Evolutionary conservation across 805 yeast species (phyloP), one percentile per base, ranked within the genome.

Genomic region (Wickerhamiella bombiphila): DNA sequence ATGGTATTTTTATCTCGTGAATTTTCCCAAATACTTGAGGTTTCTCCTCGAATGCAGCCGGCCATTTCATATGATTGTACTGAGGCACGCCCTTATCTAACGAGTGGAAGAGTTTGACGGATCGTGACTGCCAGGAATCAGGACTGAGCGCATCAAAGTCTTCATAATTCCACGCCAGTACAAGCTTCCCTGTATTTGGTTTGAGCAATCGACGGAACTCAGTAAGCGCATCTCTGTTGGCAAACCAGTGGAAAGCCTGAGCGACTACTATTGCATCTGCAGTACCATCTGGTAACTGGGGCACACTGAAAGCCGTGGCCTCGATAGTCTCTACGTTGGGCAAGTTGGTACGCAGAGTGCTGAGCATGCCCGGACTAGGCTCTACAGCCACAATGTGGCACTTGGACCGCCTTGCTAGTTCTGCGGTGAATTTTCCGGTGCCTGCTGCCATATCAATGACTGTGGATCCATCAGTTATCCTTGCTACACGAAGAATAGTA

Each of bases 211-310:
- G 56, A 31, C 55, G 42, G 17, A 74, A 50, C 49, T 74, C 80
- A 38, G 56, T 52, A 24, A 74, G 47, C 0, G 76, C 57, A 6
- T 56, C 59, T 2, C 42, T 32, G 46, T 70, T 73, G n/a, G 71
- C 64, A 54, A 74, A 74, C 80, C 80, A 74, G 45, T 74, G 80
- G 51, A 69, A 74, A 0, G 72, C 80, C 46, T 74, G 80, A 0
- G 80, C 78, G 7, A 69, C 54, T 7, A 72, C 57, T 1, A 74
- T 56, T 0, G 67, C 64, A 51, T 73, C 79, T 16, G 63, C 60
- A 0, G 68, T 54, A 21, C 52, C 44, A 40, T 64, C 70, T 2
- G 53, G 57, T 1, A 65, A 42, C 8, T 30, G 14, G 1, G 77
- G 76, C n/a, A 72, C 48, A 1, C 55, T 44, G 45, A 68, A 68